Evolutionary conservation across 176 grass and related monocot genomes (phyloP), one percentile per base, ranked within the genome.

Genomic region (Hordeum vulgare): DNA sequence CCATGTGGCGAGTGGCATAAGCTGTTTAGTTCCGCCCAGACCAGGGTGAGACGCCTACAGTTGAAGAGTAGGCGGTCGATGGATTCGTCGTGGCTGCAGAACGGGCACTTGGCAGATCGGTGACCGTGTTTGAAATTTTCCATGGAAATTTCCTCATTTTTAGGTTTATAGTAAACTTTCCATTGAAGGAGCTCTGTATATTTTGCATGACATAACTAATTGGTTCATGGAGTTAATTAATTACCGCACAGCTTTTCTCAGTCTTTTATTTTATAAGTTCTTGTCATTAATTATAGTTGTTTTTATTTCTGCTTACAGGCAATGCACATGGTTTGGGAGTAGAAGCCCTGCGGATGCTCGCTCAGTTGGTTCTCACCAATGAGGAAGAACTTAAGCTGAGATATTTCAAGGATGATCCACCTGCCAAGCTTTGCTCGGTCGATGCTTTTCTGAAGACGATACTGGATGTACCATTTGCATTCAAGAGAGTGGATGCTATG

Each of bases 331-430:
- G 76, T 70, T 89, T 97, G 86, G 90, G 90, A 71, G 66, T 82
- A 13, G 90, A 94, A 45, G 54, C 91, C 15, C 66, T 94, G 77
- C 90, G 70, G 73, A 90, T 90, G 75, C 86, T 98, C 34, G 31
- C 57, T 53, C 94, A 90, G 74, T 75, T 98, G 64, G 85, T 80
- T 53, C 87, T 88, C 40, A 94, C 31, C 79, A 90, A 91, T 4
- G 96, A 98, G 74, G 93, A 98, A 83, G 96, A 98, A 75, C 73
- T 89, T 29, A 95, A 91, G 66, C 86, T 98, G 23, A 95, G 88
- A 82, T 79, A 85, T 76, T 91, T 90, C 74, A 98, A 79, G 82
- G 90, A 93, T 47, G 91, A 90, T 29, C 69, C 83, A 40, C 27
- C 68, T 35, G 75, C 61, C 73, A 95, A 85, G 45, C 93, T 95